These are phyloP conservation scores for Cordyceps farinosa DNA, from an alignment of 2,329 filamentous ascomycete species.

Conservation along the genomic window DNA sequence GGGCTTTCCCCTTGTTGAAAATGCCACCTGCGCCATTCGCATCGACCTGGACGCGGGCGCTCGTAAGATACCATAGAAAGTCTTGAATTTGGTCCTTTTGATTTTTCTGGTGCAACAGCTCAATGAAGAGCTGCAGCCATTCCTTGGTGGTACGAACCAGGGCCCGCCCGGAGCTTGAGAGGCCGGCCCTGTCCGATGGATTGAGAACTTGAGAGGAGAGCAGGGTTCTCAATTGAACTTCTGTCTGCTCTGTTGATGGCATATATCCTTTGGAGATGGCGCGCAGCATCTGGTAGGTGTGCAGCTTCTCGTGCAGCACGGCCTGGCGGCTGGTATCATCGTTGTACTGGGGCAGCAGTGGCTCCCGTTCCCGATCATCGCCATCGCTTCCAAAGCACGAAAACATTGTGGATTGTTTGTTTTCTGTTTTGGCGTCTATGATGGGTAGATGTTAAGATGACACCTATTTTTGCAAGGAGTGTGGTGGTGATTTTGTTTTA, in stretches of 20 bases:
- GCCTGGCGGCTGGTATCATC: conserved; percentile 78
- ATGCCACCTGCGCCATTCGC: conserved; percentile 28
- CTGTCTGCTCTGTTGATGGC: conserved; percentile 83
- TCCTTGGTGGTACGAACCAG: conserved; percentile 68
- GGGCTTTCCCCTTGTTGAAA: conserved; percentile 31
- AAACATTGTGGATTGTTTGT: conserved; percentile 38
- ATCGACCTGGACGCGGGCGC: conserved; percentile 57
- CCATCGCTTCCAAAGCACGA: conserved; percentile 58
- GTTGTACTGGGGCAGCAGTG: conserved; percentile 76
- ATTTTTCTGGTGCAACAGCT: conserved; percentile 82
- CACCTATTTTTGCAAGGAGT: not conserved
- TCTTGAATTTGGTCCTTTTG: conserved; percentile 82
- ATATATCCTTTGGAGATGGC: conserved; percentile 82
- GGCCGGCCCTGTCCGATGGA: conserved; percentile 55
- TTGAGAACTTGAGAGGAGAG: conserved; percentile 76
- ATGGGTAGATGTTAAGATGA: not conserved
- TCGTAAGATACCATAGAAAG: conserved; percentile 79
- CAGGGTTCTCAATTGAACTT: conserved; percentile 74
- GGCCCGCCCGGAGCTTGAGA: conserved; percentile 74
- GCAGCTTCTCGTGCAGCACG: conserved; percentile 80
- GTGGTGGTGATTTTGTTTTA: not conserved
- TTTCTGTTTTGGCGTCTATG: not conserved
- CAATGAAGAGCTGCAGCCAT: conserved; percentile 75
- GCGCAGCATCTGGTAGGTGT: conserved; percentile 86
- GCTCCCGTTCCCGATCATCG: conserved; percentile 63